A percentile compares a stretch with the other conserved stretches of the same genome.
Conservation (phyloP, 129 eudicot genomes). For the Arctium lappa region DNA sequence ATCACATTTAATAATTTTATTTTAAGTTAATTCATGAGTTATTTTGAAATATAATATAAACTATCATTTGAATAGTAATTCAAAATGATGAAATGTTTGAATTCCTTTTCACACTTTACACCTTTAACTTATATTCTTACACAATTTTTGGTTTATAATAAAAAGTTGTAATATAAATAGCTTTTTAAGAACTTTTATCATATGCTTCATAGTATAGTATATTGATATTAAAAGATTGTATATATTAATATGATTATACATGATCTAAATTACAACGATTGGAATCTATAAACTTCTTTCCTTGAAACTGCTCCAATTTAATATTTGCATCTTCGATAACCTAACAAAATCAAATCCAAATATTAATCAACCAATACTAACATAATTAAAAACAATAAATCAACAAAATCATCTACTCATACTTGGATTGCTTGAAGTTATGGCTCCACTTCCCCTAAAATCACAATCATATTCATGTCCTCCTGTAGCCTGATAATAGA, state of each 20-base stretch:
- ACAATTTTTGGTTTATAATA: no score
- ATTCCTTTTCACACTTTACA: no score
- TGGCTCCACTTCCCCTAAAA: constrained; percentile 47
- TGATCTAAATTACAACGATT: neutral
- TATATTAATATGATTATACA: neutral
- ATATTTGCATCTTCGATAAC: constrained; percentile 53
- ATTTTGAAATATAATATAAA: no score
- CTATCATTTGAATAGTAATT: no score
- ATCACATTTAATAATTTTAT: no score
- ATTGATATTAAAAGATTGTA: neutral
- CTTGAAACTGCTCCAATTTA: constrained; percentile 8
- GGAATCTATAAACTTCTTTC: neutral
- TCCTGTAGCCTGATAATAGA: constrained; percentile 51
- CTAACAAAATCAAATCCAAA: constrained; percentile 23
- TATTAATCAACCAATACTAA: neutral
- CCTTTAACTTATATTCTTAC: no score
- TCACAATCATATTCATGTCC: constrained; percentile 54
- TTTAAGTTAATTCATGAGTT: no score
- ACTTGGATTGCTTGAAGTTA: constrained; percentile 54
- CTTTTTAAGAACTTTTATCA: no score
- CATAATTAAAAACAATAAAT: neutral
- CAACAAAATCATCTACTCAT: neutral
- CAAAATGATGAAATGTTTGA: no score
- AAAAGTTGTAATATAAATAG: no score
- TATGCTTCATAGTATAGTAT: no score